Base-by-base conservation (phyloP, 202 grass and related monocot genomes). In the Setaria italica region DNA sequence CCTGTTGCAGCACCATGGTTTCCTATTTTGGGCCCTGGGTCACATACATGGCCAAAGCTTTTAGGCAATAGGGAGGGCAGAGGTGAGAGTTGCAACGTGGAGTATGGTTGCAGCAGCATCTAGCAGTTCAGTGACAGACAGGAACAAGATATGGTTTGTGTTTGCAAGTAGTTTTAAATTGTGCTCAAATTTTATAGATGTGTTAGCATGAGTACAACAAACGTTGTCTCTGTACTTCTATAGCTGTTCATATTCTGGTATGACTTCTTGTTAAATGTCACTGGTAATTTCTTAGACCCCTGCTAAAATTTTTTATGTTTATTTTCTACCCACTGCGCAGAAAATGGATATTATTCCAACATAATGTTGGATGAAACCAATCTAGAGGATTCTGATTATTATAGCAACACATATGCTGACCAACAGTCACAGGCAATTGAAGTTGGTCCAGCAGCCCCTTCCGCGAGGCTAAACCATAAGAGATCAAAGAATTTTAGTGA, bases 11-110 rank as follows among this genome's bases (percentile, higher is more conserved):
- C 83, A 89, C 78, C 85, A 79, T 83, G 47, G 89, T 88, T 78
- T 98, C 95, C 56, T 90, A 84, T 59, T 93, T 90, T 51, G 91
- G 78, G 82, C 95, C 95, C 95, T 98, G 83, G 48, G 43, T 84
- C 46, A 76, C 50, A 91, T 32, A 80, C 35, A 88, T 33, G 84
- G 46, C 30, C 29, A 63, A 66, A 32, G 16, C 47, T 80, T 63
- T 30, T 83, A 33, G n/a, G 50, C 25, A 11, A 13, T 51, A 70
- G 42, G 19, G 42, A 50, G 30, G 54, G 42, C 20, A 58, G 25
- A 25, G 47, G 9, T 13, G 69, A 29, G 33, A 21, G 53, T 35
- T 35, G 56, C 56, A 21, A 35, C 55, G 0, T 63, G 17, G 3
- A 49, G n/a, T n/a, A 53, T 5, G 9, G 6, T 64, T 72, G 71